Evolutionary conservation across 2,329 filamentous ascomycete species (phyloP), one percentile per base, ranked within the genome.

Genomic region (Gremmenia infestans): DNA sequence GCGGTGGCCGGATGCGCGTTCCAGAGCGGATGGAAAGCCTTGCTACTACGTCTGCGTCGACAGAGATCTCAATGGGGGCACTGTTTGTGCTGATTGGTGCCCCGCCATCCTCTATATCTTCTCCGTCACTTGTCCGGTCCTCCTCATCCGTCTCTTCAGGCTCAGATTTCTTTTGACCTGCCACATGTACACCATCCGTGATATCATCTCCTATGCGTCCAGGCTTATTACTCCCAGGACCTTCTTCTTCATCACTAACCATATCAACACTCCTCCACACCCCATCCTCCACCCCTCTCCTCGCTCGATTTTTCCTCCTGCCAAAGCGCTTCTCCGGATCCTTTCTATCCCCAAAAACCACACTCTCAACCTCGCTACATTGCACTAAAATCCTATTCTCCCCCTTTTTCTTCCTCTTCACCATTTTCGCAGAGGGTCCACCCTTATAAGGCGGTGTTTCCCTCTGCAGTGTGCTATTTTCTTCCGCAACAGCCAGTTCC

Each of bases 361-460:
- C 60, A 4, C 68, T 72, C 63, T 84, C 78, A 2, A 82, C 75
- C 14, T 75, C 72, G 17, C 74, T 72, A 57, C 78, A 80, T 0
- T 74, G 70, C 2, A 84, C 72, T 1, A 80, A 70, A 5, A 80
- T 67, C 0, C 80, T 67, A 5, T 71, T 68, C 49, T 83, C 81
- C 6, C 80, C 79, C 64, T 83, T 83, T 17, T 58, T 59, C 39
- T 52, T 68, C 52, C 64, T 74, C 40, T 66, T 69, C 2, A 39
- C 15, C 36, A 2, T 39, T 11, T 39, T 39, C 2, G 15, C 11
- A 2, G 15, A 15, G 36, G 9, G 11, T 39, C 15, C 36, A 22
- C 19, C 19, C 19, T 22, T 22, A 22, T 22, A 22, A 11, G 36
- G 36, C 11, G 15, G 9, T 2, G 36, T 39, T 53, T 67, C 72